Evolutionary conservation across 768 basidiomycete species (phyloP), one percentile per base, ranked within the genome.

Genomic region (Brasilioporus rufonigricans): DNA sequence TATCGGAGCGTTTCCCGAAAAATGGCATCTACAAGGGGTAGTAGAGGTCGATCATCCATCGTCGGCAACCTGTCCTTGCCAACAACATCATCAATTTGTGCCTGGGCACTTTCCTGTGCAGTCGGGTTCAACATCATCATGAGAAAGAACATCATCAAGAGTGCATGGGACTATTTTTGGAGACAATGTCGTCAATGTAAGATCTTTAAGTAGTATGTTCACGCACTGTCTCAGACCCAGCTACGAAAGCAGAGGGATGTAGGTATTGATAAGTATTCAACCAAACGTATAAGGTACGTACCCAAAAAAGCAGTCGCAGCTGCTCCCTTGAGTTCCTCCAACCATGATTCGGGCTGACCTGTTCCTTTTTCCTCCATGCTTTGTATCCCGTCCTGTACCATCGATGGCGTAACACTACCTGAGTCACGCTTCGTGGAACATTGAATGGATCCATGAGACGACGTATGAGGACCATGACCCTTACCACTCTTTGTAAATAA

Each of bases 81-180:
- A 1, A 59, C 43, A 1, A 62, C 44, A 2, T 23, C 26, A 19
- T 62, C 56, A 0, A 62, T 62, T 16, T 62, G 46, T 5, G 43
- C 44, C 23, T 62, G 61, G 0, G 56, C 56, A 4, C 35, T 52
- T 21, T 46, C 39, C 31, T 61, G 60, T 0, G 5, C 41, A 4
- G 2, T 26, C 1, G 55, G 60, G 26, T 49, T 44, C 33, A 57
- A 1, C 7, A 13, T 1, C 50, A 51, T 44, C 50, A 51, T 26
- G 8, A 51, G 41, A 14, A 51, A 51, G 21, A 44, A 44, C 1
- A 23, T 33, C 31, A 43, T 7, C 23, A 43, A 0, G 19, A 29
- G 6, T 2, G 52, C 21, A 21, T 45, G 13, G n/a, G 44, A 45
- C 51, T 52, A 7, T 29, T 38, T 18, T 23, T 16, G n/a, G 18